Base-by-base conservation (phyloP, 2,329 filamentous ascomycete genomes). In the Claviceps purpurea region DNA sequence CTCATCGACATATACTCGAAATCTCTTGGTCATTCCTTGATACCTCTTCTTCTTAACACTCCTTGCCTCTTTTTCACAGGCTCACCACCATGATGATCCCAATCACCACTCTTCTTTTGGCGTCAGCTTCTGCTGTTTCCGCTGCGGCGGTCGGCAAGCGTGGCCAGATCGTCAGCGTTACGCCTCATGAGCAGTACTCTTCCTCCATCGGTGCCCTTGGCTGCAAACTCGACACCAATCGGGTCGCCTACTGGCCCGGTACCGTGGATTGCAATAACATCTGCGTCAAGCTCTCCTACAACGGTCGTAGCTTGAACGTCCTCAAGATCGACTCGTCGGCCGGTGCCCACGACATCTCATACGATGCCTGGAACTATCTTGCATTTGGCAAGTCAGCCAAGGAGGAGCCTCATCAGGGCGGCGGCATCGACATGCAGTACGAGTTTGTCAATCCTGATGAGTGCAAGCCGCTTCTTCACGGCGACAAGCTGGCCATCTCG, bases 291-390 rank as follows among this genome's bases (percentile, higher is more conserved):
- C 66, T 81, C 55, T 70, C 67, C 52, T 66, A 75, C 62, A 66
- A 62, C 44, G 73, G 65, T 52, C 74, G 75, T 54, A 69, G 65
- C 41, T 63, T 83, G 52, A 71, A 79, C 58, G 76, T 88, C 51
- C 72, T 82, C 55, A 73, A 73, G 62, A 67, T 82, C 56, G 79
- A 81, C 68, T 64, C 68, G 50, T 81, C 77, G 0, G 70, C 68
- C 42, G 77, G 77, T 48, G 78, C 77, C 50, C 63, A 78, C 62
- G 79, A 82, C 64, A 73, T 82, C 66, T 73, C 69, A 53, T 82
- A 81, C 68, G 78, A 81, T 56, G 77, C 78, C 49, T 82, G 76
- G 76, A 79, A 79, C 69, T 75, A 75, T 59, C 75, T 82, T 42
- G 64, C 65, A 58, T 75, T 70, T 38, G 77, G 77, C 56, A 59